Conservation (phyloP, 2,329 filamentous ascomycete genomes). For the Cladophialophora carrionii region DNA sequence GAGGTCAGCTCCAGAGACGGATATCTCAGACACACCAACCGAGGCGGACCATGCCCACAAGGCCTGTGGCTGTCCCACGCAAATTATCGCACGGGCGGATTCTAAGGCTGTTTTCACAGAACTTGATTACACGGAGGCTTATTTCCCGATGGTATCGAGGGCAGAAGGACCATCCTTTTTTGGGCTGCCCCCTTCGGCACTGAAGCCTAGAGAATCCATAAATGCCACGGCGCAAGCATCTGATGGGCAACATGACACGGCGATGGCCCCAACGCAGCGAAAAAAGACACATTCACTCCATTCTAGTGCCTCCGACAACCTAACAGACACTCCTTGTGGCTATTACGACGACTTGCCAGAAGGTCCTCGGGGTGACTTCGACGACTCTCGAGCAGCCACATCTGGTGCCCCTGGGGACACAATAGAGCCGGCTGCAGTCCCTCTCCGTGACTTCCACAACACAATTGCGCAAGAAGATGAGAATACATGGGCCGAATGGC, state of each 20-base stretch:
- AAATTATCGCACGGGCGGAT: slow-evolving; percentile 7
- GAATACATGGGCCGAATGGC: slow-evolving; percentile 21
- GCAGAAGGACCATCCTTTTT: slow-evolving; percentile 21
- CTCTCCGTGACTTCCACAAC: not conserved
- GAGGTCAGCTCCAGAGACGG: not conserved
- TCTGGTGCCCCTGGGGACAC: too few species aligned
- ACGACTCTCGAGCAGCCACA: not conserved
- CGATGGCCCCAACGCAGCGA: too few species aligned
- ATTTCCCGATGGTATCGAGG: slow-evolving; percentile 30
- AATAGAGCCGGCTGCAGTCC: not conserved
- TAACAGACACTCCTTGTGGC: not conserved
- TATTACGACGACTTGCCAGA: not conserved
- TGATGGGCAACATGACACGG: too few species aligned
- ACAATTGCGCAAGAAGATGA: slow-evolving; percentile 13
- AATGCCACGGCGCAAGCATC: not conserved
- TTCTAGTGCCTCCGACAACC: not conserved
- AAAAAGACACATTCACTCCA: too few species aligned
- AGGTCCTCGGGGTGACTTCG: not conserved
- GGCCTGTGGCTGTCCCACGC: slow-evolving; percentile 18
- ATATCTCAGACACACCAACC: not conserved
- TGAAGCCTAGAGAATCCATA: not conserved
- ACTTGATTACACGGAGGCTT: slow-evolving; percentile 19
- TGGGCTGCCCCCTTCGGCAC: slow-evolving; percentile 16
- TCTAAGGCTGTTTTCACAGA: slow-evolving; percentile 21
- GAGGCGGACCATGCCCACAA: not conserved